Evolutionary conservation across 164 flowering plant genomes (phyloP).

Genomic region (Tetrastigma voinierianum): DNA sequence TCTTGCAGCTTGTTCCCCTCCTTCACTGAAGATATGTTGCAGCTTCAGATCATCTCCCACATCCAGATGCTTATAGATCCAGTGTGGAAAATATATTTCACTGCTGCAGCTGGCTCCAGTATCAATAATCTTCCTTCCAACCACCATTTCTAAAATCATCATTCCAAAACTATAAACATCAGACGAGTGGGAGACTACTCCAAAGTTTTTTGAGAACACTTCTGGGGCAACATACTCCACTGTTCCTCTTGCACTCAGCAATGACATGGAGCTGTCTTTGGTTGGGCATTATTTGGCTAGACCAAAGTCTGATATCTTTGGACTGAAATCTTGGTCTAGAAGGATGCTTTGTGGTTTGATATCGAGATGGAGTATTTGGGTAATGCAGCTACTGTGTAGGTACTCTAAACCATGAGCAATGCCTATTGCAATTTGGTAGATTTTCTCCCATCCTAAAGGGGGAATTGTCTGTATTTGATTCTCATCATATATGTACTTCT

Average conservation of each 20-base stretch:
- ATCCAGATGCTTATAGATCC: conserved; percentile 22
- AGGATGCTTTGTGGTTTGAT: conserved; percentile 36
- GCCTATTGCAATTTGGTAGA: conserved; percentile 18
- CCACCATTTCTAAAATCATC: conserved; percentile 33
- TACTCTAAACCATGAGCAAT: conserved; percentile 29
- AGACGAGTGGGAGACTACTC: conserved; percentile 26
- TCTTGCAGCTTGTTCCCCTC: conserved; percentile 14
- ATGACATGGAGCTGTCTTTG: conserved; percentile 24
- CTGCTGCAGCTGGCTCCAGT: not conserved
- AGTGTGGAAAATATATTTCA: conserved; percentile 20
- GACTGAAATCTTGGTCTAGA: conserved; percentile 22
- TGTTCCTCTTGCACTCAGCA: conserved; percentile 27
- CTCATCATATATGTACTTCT: conserved; percentile 12
- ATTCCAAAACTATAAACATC: conserved; percentile 33
- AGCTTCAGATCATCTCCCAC: not conserved
- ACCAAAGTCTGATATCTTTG: conserved; percentile 35
- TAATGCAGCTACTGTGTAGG: conserved; percentile 23
- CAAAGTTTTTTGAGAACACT: conserved; percentile 15
- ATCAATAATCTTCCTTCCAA: conserved; percentile 12
- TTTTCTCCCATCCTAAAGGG: conserved; percentile 5
- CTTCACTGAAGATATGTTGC: not conserved
- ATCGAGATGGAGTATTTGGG: conserved; percentile 26
- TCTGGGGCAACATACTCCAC: conserved; percentile 34
- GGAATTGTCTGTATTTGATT: not conserved
- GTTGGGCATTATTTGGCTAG: conserved; percentile 22